Percentiles rank a stretch among this genome's conserved stretches.
Evolutionary conservation across 495 filamentous ascomycete genomes (phyloP).

Genomic region (Penicillium macrosclerotiorum): DNA sequence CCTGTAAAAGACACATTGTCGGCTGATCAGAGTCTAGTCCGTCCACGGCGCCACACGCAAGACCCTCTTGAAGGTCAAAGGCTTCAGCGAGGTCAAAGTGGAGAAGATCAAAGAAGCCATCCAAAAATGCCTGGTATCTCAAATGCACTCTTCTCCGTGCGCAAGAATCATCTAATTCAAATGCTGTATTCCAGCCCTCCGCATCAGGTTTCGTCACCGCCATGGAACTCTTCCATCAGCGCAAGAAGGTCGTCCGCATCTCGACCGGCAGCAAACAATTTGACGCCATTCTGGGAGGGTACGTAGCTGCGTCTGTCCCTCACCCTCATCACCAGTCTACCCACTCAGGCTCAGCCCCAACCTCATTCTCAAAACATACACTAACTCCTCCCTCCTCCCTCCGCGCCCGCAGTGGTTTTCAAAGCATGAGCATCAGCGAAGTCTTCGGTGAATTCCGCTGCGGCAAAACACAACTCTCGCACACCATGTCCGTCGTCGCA

Average conservation of each 20-base stretch:
- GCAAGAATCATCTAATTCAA: background rate
- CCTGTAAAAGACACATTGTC: background rate
- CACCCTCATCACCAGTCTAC: background rate
- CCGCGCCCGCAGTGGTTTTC: constrained; percentile 57
- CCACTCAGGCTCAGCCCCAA: background rate
- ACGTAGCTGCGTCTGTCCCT: constrained; percentile 8
- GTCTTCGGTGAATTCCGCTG: constrained; percentile 73
- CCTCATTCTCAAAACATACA: too few relatives aligned
- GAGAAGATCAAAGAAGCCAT: constrained; percentile 80
- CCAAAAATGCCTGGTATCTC: constrained; percentile 61
- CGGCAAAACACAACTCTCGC: constrained; percentile 70
- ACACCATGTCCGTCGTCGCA: constrained; percentile 69
- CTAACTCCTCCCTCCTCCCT: background rate
- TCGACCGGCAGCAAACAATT: constrained; percentile 77
- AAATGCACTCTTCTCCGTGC: background rate
- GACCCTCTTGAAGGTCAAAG: constrained; percentile 70
- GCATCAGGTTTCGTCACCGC: constrained; percentile 73
- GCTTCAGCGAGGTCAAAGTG: constrained; percentile 78
- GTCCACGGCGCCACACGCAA: constrained; percentile 65
- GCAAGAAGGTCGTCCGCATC: constrained; percentile 66
- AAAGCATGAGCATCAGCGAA: constrained; percentile 79
- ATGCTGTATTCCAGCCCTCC: constrained; percentile 49
- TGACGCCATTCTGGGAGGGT: constrained; percentile 70
- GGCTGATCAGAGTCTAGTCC: constrained; percentile 41
- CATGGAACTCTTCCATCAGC: constrained; percentile 65